These are phyloP conservation scores for Candida qinlingensis DNA, from an alignment of 805 yeast species.

Conservation along the genomic window DNA sequence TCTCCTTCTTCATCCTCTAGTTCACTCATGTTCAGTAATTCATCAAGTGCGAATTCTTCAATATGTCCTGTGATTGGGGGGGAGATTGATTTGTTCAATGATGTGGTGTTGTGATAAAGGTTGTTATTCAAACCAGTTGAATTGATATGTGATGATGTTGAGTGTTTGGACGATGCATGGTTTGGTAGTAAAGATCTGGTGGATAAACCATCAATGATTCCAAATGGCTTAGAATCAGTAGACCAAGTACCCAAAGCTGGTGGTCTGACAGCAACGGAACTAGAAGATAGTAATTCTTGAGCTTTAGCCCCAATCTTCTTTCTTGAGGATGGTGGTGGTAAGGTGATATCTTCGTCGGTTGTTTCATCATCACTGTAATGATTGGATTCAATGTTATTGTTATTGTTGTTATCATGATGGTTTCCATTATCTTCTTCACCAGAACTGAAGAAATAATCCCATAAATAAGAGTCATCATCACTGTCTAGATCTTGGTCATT, in stretches of 20 bases:
- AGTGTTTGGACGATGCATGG: not conserved
- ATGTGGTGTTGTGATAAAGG: not conserved
- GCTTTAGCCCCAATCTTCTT: constrained; percentile 67
- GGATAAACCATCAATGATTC: constrained; percentile 90
- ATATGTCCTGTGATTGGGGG: constrained; percentile 26
- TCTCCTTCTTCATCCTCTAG: constrained; percentile 67
- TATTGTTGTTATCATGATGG: constrained; percentile 13
- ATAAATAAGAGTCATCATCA: constrained; percentile 61
- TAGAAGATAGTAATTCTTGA: constrained; percentile 89
- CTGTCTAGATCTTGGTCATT: constrained; percentile 19
- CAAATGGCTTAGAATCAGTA: constrained; percentile 78
- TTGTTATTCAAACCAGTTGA: constrained; percentile 5
- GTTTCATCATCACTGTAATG: constrained; percentile 66
- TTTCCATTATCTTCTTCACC: constrained; percentile 25
- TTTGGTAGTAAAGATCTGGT: constrained; percentile 73
- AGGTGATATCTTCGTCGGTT: constrained; percentile 85
- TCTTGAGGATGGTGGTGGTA: constrained; percentile 65
- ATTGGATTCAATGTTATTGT: constrained; percentile 2
- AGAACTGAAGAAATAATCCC: constrained; percentile 67
- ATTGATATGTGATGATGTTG: not conserved
- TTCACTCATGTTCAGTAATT: constrained; percentile 82
- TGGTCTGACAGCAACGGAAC: constrained; percentile 80
- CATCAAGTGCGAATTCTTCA: constrained; percentile 60
- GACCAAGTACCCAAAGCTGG: constrained; percentile 93
- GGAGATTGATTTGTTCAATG: not conserved